Conservation (phyloP, 768 basidiomycete species). For the Hericium coralloides region DNA sequence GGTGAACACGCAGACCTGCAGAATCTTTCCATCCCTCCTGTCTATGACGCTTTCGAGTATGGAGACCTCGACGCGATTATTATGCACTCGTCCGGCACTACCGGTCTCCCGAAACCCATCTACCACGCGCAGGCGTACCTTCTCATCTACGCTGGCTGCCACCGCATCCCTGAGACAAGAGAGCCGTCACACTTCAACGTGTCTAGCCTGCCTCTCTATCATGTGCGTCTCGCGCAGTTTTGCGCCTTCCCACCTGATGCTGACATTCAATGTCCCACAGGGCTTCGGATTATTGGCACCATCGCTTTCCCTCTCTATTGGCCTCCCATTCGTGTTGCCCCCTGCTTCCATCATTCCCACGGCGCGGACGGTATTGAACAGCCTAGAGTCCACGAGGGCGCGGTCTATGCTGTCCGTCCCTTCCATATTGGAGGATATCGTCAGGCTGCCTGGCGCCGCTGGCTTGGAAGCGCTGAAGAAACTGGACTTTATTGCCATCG, state of each 20-base stretch:
- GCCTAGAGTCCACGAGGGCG: slow-evolving; percentile 20
- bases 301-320: slow-evolving; percentile 26
- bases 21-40: slow-evolving; percentile 19
- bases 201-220: slow-evolving; percentile 31
- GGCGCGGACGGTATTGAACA: slow-evolving; percentile 18
- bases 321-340: slow-evolving; percentile 29
- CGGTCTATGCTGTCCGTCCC: slow-evolving; percentile 30
- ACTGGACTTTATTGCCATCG: slow-evolving; percentile 28
- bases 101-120: slow-evolving; percentile 41
- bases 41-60: slow-evolving; percentile 14
- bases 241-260: neutral
- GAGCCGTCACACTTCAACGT: slow-evolving; percentile 24
- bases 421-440: slow-evolving; percentile 31
- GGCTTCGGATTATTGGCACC: slow-evolving; percentile 32
- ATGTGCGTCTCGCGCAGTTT: slow-evolving; percentile 18
- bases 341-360: slow-evolving; percentile 29
- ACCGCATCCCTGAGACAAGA: slow-evolving; percentile 25
- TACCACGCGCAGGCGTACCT: slow-evolving; percentile 23
- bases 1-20: slow-evolving; percentile 5
- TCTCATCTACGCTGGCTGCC: slow-evolving; percentile 26
- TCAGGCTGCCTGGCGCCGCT: slow-evolving; percentile 15
- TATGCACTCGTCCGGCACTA: slow-evolving; percentile 43
- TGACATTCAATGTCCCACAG: slow-evolving; percentile 12
- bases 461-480: slow-evolving; percentile 24
- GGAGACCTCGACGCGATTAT: slow-evolving; percentile 32